These are phyloP conservation scores for Mycosphaerelloides madeirae DNA, from an alignment of 2,329 filamentous ascomycete genomes.

Conservation along the genomic window DNA sequence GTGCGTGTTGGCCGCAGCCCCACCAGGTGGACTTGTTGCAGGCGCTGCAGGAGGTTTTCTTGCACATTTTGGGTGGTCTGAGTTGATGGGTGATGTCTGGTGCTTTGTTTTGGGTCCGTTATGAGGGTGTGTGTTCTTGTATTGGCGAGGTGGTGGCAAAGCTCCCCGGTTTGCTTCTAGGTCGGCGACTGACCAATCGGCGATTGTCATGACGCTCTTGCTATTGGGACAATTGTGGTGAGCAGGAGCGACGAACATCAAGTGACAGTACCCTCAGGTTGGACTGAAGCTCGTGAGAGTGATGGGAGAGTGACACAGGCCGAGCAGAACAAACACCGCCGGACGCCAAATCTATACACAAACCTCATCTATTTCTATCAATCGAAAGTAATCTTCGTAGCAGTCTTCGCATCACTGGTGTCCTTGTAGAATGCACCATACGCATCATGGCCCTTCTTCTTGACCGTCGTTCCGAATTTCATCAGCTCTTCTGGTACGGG, in stretches of 20 bases:
- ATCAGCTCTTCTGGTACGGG: slow-evolving; percentile 82
- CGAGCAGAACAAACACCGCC: too few relatives aligned
- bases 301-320: too few relatives aligned
- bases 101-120: background rate
- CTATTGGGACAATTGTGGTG: too few relatives aligned
- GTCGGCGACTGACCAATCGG: too few relatives aligned
- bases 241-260: too few relatives aligned
- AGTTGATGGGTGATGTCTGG: background rate
- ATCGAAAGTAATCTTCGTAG: slow-evolving; percentile 91
- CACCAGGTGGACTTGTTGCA: slow-evolving; percentile 45
- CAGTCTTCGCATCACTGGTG: slow-evolving; percentile 73
- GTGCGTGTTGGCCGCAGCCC: slow-evolving; percentile 29
- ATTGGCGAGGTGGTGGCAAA: too few relatives aligned
- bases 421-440: slow-evolving; percentile 97
- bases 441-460: slow-evolving; percentile 95
- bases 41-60: slow-evolving; percentile 56
- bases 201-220: too few relatives aligned
- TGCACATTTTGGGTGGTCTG: slow-evolving; percentile 53
- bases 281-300: too few relatives aligned
- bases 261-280: too few relatives aligned
- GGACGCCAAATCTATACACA: too few relatives aligned
- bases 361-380: slow-evolving; percentile 4
- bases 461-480: slow-evolving; percentile 96
- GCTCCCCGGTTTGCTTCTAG: too few relatives aligned
- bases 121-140: too few relatives aligned